Evolutionary conservation across 768 basidiomycete species (phyloP).

Genomic region (Lactarius sp.): DNA sequence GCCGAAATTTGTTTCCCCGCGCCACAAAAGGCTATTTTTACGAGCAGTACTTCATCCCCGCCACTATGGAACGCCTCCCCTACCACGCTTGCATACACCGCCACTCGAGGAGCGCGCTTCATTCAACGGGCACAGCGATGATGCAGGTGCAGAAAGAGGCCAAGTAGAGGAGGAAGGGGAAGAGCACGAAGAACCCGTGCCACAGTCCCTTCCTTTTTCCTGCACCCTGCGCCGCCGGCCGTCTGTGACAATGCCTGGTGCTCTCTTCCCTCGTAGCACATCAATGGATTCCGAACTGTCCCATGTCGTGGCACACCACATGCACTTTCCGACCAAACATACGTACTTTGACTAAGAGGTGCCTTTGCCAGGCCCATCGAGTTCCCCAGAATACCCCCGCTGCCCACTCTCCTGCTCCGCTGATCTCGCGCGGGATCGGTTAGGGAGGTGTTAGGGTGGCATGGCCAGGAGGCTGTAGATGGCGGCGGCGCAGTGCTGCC

Average conservation of each 20-base stretch:
- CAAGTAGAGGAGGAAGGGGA: slow-evolving; percentile 6
- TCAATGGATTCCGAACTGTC: slow-evolving; percentile 46
- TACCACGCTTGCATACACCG: neutral
- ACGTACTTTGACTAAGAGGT: slow-evolving; percentile 11
- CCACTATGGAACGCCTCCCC: neutral
- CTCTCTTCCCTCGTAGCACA: slow-evolving; percentile 67
- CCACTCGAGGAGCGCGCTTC: neutral
- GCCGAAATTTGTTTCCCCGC: too few species aligned
- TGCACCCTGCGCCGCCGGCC: slow-evolving; percentile 36
- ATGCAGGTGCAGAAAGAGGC: too few species aligned
- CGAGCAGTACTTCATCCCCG: neutral
- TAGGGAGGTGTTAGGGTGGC: neutral
- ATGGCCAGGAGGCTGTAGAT: neutral
- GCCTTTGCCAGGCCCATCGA: slow-evolving; percentile 9
- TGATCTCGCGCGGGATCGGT: slow-evolving; percentile 5
- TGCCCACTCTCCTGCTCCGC: neutral
- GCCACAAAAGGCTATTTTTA: neutral
- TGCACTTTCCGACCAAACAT: slow-evolving; percentile 35
- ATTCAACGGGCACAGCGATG: neutral
- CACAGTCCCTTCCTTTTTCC: slow-evolving; percentile 32
- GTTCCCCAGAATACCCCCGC: neutral
- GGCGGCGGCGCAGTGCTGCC: neutral
- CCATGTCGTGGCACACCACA: slow-evolving; percentile 32
- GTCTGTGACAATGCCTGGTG: slow-evolving; percentile 70
- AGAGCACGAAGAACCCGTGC: slow-evolving; percentile 15